Evolutionary conservation across 2,329 filamentous ascomycete genomes (phyloP), one percentile per base, ranked within the genome.

Genomic region (Nigrospora oryzae): DNA sequence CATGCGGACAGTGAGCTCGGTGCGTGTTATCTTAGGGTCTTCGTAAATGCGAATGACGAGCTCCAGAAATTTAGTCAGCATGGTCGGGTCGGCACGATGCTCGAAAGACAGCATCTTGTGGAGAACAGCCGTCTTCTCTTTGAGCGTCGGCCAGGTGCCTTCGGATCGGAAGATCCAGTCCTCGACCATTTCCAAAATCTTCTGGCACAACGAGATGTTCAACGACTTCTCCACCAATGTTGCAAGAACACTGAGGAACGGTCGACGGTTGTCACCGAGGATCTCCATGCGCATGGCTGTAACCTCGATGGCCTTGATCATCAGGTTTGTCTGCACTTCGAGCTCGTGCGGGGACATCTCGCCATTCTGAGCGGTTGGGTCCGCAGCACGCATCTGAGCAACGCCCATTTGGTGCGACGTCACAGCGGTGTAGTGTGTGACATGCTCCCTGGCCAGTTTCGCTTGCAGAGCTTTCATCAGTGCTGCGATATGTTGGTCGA

Each of bases 51-150:
- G 83, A 54, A 98, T 95, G 23, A 99, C 93, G 23, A 99, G 79
- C 52, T 97, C 87, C 47, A 98, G 73, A 69, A 97, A 99, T 60
- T 91, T 91, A 53, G 84, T 89, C 46, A 98, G 74, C 68, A 98
- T 83, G 0, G 84, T 89, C 31, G 83, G 79, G 59, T 97, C 91
- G 28, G 77, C 69, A 35, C 93, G 79, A 46, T 87, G 81, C 65
- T 99, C 93, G 54, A 98, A 98, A 0, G 90, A 83, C 14, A 97
- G 71, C 93, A 99, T 99, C 68, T 98, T 99, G 57, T 95, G 90
- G n/a, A 99, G 70, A 1, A 99, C 93, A 1, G 94, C 94, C 0
- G 91, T 97, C 71, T 98, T 98, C 66, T 98, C 94, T 64, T 99
- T 99, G 2, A 98, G 75, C 0, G 93, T 98, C 1, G 93, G 93